A percentile compares a stretch with the other conserved stretches of the same genome.
phyloP scores from a whole-genome alignment of 1,284 basidiomycete genomes.

The Heterobasidion irregulare region DNA sequence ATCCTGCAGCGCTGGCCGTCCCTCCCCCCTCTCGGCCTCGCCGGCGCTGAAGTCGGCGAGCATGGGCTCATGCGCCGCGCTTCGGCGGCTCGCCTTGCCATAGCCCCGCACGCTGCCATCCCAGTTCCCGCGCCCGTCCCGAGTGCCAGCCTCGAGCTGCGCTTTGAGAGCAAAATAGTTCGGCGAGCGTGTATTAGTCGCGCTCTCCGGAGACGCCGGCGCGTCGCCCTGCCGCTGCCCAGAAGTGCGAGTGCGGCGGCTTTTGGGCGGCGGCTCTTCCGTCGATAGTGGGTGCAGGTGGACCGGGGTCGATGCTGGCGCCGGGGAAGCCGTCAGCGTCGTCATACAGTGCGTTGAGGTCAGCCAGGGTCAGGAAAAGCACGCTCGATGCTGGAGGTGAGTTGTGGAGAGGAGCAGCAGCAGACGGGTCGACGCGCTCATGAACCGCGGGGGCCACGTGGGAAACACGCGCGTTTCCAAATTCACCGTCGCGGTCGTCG shows the following conservation, averaged over 20 bases:
- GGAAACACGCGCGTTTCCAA: background rate
- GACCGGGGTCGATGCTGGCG: slow-evolving; percentile 36
- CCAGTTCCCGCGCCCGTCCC: slow-evolving; percentile 32
- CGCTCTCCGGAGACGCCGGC: background rate
- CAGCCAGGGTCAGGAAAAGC: too few species aligned
- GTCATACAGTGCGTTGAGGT: background rate
- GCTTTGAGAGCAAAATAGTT: slow-evolving; percentile 52
- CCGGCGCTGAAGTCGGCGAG: slow-evolving; percentile 13
- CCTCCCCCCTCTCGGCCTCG: slow-evolving; percentile 11
- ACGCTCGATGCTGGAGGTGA: too few species aligned
- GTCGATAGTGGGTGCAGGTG: slow-evolving; percentile 58
- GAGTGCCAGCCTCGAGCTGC: slow-evolving; percentile 29
- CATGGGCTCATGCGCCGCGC: background rate
- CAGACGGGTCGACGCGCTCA: background rate
- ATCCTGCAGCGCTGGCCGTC: slow-evolving; percentile 29
- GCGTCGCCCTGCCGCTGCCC: slow-evolving; percentile 7
- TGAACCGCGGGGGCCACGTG: background rate
- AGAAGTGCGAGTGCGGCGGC: slow-evolving; percentile 27
- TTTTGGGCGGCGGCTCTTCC: slow-evolving; percentile 40
- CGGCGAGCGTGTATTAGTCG: background rate
- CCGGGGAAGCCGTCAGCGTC: background rate
- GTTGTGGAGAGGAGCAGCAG: too few species aligned
- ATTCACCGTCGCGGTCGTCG: too few species aligned
- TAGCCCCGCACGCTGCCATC: slow-evolving; percentile 56
- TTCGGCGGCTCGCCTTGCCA: slow-evolving; percentile 27